Conservation (phyloP, 2,329 filamentous ascomycete genomes). For the Epichloe scottii region DNA sequence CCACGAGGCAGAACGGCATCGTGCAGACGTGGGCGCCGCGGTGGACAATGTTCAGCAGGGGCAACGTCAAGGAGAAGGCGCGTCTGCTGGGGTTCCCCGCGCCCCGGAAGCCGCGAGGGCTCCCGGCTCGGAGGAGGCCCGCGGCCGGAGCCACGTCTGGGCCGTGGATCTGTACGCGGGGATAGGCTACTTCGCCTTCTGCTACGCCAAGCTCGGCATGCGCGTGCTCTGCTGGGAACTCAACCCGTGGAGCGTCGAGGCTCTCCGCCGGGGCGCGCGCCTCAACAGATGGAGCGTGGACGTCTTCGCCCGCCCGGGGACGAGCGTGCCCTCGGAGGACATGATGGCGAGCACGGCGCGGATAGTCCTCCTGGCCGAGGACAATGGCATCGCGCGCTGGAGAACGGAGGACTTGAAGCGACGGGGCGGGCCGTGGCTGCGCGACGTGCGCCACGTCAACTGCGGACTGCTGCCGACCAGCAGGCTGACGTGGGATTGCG, state of each 20-base stretch:
- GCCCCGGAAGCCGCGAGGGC: too few species aligned
- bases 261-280: slow-evolving; percentile 59
- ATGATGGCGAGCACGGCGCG: slow-evolving; percentile 32
- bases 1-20: slow-evolving; percentile 66
- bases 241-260: slow-evolving; percentile 80
- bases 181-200: slow-evolving; percentile 89
- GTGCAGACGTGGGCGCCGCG: slow-evolving; percentile 75
- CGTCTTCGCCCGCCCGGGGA: slow-evolving; percentile 29
- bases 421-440: slow-evolving; percentile 16
- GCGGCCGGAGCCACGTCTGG: slow-evolving; percentile 19
- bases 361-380: slow-evolving; percentile 57
- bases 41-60: slow-evolving; percentile 89
- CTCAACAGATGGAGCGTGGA: slow-evolving; percentile 54
- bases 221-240: slow-evolving; percentile 79
- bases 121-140: neutral
- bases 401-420: slow-evolving; percentile 26
- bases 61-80: slow-evolving; percentile 82
- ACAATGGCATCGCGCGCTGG: slow-evolving; percentile 43
- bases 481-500: slow-evolving; percentile 35
- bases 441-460: slow-evolving; percentile 45
- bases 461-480: slow-evolving; percentile 50
- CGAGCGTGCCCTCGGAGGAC: slow-evolving; percentile 21
- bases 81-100: slow-evolving; percentile 46
- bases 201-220: slow-evolving; percentile 61
- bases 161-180: slow-evolving; percentile 81